These are phyloP conservation scores for Glycine latifolia DNA, from an alignment of 306 rosid genomes.

Conservation along the genomic window DNA sequence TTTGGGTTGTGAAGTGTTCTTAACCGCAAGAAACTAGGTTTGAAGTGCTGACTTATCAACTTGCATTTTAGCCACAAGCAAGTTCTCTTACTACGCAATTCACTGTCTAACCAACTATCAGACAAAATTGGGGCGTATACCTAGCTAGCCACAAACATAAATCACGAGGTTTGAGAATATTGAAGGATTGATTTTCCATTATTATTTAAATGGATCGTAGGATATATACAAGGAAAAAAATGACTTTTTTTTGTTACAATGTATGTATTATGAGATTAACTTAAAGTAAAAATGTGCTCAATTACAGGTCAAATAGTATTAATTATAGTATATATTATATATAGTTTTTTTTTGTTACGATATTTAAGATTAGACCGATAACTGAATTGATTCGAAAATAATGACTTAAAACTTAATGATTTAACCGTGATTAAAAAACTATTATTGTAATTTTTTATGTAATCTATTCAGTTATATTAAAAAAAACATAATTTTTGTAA, in stretches of 20 bases:
- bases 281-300: not conserved
- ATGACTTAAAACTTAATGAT: not conserved
- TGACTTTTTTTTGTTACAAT: not conserved
- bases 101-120: slow-evolving; percentile 1
- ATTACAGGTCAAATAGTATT: not conserved
- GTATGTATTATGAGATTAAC: not conserved
- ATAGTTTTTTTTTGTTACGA: too few relatives aligned
- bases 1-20: slow-evolving; percentile 30
- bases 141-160: not conserved
- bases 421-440: not conserved
- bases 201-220: not conserved
- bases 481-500: too few relatives aligned
- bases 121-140: not conserved
- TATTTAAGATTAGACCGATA: not conserved
- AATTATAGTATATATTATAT: not conserved
- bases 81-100: slow-evolving; percentile 32
- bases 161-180: slow-evolving; percentile 2
- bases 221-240: not conserved
- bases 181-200: not conserved
- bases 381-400: not conserved
- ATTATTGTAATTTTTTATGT: too few relatives aligned
- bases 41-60: slow-evolving; percentile 20
- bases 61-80: slow-evolving; percentile 45
- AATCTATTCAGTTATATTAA: too few relatives aligned
- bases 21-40: slow-evolving; percentile 33